A percentile compares a stretch with the other conserved stretches of the same genome.
Conservation (phyloP, 2,329 filamentous ascomycete genomes). For the Hortaea sp. region DNA sequence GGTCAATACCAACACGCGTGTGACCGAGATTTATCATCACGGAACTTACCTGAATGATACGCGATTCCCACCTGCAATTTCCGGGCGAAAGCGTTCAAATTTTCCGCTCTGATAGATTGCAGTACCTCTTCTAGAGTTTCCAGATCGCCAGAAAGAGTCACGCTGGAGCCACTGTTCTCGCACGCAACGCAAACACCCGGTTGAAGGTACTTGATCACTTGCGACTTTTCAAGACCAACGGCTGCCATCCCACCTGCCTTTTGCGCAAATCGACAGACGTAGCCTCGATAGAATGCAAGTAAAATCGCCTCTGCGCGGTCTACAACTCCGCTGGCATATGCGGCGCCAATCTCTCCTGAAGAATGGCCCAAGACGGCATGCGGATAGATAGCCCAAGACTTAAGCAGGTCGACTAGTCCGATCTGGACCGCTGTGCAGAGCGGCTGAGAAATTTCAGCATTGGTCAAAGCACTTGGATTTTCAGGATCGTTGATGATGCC, state of each 20-base stretch:
- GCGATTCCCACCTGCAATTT: too few relatives aligned
- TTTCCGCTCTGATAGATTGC: too few relatives aligned
- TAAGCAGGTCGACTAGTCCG: slow-evolving; percentile 33
- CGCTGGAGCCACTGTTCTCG: too few relatives aligned
- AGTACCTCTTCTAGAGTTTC: too few relatives aligned
- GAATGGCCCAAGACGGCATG: slow-evolving; percentile 18
- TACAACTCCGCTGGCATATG: not conserved
- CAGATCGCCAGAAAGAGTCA: too few relatives aligned
- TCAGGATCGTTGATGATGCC: not conserved
- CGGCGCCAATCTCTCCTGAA: not conserved
- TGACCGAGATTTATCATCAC: too few relatives aligned
- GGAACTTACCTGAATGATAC: too few relatives aligned
- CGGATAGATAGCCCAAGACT: slow-evolving; percentile 11
- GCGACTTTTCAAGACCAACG: not conserved
- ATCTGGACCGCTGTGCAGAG: slow-evolving; percentile 47
- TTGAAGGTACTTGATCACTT: too few relatives aligned
- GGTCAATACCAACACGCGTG: too few relatives aligned
- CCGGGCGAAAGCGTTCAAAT: too few relatives aligned
- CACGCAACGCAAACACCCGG: too few relatives aligned
- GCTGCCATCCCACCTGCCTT: not conserved
- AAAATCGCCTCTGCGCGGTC: not conserved
- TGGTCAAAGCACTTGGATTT: not conserved
- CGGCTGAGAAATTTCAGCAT: slow-evolving; percentile 36
- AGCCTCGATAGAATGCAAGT: not conserved
- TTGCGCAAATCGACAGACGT: not conserved